Conservation (phyloP, 345 rosid genomes). For the Euphorbia tirucalli region DNA sequence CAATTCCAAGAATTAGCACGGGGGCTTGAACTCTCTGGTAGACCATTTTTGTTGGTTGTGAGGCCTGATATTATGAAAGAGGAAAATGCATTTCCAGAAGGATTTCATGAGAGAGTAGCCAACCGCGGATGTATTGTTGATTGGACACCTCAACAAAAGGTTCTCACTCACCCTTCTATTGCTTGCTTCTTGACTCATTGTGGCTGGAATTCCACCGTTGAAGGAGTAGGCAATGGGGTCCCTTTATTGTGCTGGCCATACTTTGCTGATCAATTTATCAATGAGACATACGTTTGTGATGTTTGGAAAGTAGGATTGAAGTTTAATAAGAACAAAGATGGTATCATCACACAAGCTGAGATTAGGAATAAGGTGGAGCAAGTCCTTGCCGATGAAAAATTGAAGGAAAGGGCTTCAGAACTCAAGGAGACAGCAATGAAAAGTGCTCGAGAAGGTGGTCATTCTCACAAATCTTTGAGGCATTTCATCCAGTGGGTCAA, state of each 20-base stretch:
- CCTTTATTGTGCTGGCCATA: slow-evolving; percentile 11
- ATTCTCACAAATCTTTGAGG: neutral
- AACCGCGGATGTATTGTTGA: neutral
- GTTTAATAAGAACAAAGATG: neutral
- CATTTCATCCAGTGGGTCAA: neutral
- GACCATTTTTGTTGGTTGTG: neutral
- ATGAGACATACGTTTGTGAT: neutral
- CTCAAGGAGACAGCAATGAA: neutral
- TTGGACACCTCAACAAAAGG: slow-evolving; percentile 9
- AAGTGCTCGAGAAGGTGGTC: neutral
- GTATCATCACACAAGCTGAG: neutral
- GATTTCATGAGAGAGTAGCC: neutral
- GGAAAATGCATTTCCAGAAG: neutral
- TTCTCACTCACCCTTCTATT: neutral
- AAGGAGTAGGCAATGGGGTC: neutral
- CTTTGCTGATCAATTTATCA: neutral
- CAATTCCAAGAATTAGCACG: no score
- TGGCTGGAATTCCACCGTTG: slow-evolving; percentile 5
- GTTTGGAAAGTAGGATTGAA: neutral
- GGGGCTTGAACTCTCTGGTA: neutral
- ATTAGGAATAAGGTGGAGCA: neutral
- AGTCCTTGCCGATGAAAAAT: neutral
- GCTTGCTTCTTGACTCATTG: neutral
- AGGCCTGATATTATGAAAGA: neutral
- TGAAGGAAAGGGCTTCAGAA: neutral